phyloP scores from a whole-genome alignment of 805 yeast species.

The Yarrowia yakushimensis region DNA sequence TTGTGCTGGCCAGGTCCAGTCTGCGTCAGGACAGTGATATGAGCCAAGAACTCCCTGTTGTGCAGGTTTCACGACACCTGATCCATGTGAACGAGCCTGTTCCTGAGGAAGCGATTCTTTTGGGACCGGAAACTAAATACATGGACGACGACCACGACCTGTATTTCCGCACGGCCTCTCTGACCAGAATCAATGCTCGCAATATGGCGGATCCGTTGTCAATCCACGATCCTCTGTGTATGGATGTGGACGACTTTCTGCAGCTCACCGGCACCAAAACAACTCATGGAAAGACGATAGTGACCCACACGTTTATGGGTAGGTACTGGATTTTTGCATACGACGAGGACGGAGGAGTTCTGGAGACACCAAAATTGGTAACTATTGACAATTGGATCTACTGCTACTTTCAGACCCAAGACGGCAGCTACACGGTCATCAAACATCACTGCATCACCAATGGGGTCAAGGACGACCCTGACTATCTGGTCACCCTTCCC shows the following conservation, averaged over 20 bases:
- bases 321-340: neutral
- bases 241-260: neutral
- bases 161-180: neutral
- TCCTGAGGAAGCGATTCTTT: neutral
- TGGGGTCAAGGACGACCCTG: neutral
- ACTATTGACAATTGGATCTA: constrained; percentile 1
- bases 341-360: neutral
- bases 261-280: neutral
- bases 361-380: neutral
- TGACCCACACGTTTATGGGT: constrained; percentile 3
- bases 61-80: neutral
- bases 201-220: neutral
- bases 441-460: neutral
- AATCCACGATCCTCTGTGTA: neutral
- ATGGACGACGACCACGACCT: neutral
- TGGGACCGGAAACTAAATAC: neutral
- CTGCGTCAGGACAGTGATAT: neutral
- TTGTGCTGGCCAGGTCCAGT: neutral
- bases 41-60: neutral
- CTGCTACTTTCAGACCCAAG: neutral
- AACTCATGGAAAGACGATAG: neutral
- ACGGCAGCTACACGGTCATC: neutral
- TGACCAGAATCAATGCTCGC: neutral
- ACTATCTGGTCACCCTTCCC: neutral
- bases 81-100: neutral